Evolutionary conservation across 2,329 filamentous ascomycete species (phyloP), one percentile per base, ranked within the genome.

Genomic region (Aureobasidium vineae): DNA sequence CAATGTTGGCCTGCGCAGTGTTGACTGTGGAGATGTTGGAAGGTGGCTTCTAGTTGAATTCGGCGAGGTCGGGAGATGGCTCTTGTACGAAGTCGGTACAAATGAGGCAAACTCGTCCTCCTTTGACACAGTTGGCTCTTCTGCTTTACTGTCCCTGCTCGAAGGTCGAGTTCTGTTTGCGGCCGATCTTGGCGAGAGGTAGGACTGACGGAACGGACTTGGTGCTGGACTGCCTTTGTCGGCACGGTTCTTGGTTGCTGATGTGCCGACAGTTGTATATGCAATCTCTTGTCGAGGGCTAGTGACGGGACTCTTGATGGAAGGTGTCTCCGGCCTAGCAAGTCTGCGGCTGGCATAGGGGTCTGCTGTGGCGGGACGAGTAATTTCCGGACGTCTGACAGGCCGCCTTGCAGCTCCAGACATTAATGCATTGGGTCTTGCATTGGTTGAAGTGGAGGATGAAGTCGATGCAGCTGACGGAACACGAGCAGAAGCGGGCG

Each of bases 401-500:
- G 81, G 82, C 63, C 83, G 82, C 59, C 86, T 81, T 69, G 87
- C 83, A 26, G 86, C 86, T 19, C 85, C 86, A 52, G 85, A 83
- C 71, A 86, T 85, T 13, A 88, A 71, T 5, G 80, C 80, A 38
- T 79, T 77, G 19, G 76, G 76, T 23, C 73, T 75, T 68, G 70
- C 67, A n/a, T 69, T 69, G n/a, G 72, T 70, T 10, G 67, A 68
- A 7, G 72, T 63, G 52, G 72, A 71, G 3, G 75, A 75, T 13
- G 70, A 68, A 2, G 70, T 72, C 1, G 75, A 76, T 6, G 72
- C 72, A 43, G 72, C 71, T 3, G 70, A 68, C n/a, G 71, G 70
- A 5, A 71, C 67, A 49, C 75, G 68, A 26, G 67, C 63, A 38
- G 66, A 57, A 41, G 63, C 43, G 28, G 68, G 40, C 5, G 21